Evolutionary conservation across 495 filamentous ascomycete species (phyloP).

Genomic region (Lophiostoma macrostomum): DNA sequence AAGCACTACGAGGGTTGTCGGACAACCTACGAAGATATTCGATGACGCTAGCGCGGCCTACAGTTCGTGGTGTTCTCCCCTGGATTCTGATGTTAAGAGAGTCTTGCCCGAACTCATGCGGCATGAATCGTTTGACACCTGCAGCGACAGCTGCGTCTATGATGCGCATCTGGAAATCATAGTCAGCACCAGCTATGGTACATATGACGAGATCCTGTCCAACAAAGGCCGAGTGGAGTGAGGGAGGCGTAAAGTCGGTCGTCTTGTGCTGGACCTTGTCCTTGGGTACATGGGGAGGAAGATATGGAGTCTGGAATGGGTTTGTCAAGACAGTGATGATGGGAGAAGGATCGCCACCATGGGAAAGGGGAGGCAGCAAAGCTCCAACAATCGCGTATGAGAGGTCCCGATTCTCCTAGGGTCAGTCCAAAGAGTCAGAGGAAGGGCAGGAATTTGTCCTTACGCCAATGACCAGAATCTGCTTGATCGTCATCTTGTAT

Average conservation of each 20-base stretch:
- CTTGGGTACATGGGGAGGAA: slow-evolving; percentile 4
- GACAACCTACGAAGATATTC: background rate
- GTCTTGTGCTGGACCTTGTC: slow-evolving; percentile 14
- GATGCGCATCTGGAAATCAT: slow-evolving; percentile 31
- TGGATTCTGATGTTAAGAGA: slow-evolving; percentile 32
- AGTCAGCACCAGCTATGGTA: slow-evolving; percentile 33
- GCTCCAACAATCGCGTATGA: slow-evolving; percentile 13
- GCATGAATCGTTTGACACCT: slow-evolving; percentile 42
- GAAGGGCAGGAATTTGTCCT: background rate
- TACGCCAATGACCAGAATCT: slow-evolving; percentile 20
- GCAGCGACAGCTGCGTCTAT: slow-evolving; percentile 39
- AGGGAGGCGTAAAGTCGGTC: slow-evolving; percentile 59
- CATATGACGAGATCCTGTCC: slow-evolving; percentile 49
- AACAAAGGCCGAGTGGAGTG: slow-evolving; percentile 42
- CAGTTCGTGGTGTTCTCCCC: background rate
- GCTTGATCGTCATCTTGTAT: slow-evolving; percentile 13
- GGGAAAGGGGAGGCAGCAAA: background rate
- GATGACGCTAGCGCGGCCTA: slow-evolving; percentile 9
- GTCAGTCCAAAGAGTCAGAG: background rate
- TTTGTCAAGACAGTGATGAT: slow-evolving; percentile 17
- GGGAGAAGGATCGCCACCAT: background rate
- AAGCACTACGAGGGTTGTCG: background rate
- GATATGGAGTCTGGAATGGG: slow-evolving; percentile 9
- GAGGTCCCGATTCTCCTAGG: slow-evolving; percentile 12
- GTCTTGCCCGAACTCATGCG: slow-evolving; percentile 43